A percentile compares a stretch with the other conserved stretches of the same genome.
Evolutionary conservation across 2,329 filamentous ascomycete species (phyloP).

Genomic region (Calonectria montana): DNA sequence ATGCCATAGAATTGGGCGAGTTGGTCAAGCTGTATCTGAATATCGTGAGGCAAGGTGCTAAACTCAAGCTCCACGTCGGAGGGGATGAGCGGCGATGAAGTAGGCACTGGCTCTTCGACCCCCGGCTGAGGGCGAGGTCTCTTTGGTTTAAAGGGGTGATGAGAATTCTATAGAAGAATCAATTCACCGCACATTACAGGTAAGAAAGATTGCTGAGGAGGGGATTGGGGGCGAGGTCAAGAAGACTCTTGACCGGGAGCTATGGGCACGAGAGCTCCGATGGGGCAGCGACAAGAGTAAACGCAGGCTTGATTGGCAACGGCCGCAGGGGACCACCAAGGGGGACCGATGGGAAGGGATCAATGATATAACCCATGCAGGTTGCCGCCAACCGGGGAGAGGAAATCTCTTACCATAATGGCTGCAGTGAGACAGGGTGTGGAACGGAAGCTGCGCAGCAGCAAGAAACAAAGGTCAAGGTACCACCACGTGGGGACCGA

Average conservation of each 20-base stretch:
- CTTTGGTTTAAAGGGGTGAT: conserved; percentile 44
- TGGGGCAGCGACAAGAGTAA: conserved; percentile 38
- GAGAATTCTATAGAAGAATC: conserved; percentile 49
- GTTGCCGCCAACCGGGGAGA: conserved; percentile 54
- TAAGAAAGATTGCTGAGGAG: conserved; percentile 33
- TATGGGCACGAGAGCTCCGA: conserved; percentile 42
- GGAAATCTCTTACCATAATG: conserved; percentile 62
- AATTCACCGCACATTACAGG: conserved; percentile 53
- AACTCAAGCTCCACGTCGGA: conserved; percentile 35
- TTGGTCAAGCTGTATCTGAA: conserved; percentile 42
- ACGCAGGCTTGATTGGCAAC: conserved; percentile 41
- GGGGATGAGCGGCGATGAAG: conserved; percentile 34
- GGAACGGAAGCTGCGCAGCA: conserved; percentile 43
- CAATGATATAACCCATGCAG: conserved; percentile 59
- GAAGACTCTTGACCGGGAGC: conserved; percentile 40
- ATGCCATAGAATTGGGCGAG: conserved; percentile 46
- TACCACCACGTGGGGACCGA: conserved; percentile 51
- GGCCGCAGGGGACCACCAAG: conserved; percentile 38
- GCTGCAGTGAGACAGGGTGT: conserved; percentile 52
- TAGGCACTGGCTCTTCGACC: conserved; percentile 37
- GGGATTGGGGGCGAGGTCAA: conserved; percentile 42
- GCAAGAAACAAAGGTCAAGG: conserved; percentile 48
- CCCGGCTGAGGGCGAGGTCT: conserved; percentile 42
- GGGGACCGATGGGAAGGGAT: conserved; percentile 45
- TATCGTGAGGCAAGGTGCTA: conserved; percentile 40